These are phyloP conservation scores for Lodderomyces parapsilosis DNA, from an alignment of 1,139 yeast species.

Conservation along the genomic window DNA sequence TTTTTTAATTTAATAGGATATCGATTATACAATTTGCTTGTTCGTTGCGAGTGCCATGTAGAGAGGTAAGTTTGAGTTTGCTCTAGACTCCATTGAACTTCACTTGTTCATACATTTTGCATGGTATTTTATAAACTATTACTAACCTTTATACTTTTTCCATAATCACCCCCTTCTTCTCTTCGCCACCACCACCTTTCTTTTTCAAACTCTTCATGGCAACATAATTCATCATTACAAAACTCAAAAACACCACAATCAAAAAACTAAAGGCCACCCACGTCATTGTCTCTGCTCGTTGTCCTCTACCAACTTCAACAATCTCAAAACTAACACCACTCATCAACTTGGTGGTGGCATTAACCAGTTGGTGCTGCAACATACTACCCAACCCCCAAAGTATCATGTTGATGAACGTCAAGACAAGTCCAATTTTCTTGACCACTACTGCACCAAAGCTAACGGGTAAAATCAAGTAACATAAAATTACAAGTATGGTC, in stretches of 20 bases:
- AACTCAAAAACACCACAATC: slow-evolving; percentile 21
- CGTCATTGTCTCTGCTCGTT: slow-evolving; percentile 56
- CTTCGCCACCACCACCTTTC: background rate
- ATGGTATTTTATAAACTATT: background rate
- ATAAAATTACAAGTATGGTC: slow-evolving; percentile 34
- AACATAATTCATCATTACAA: slow-evolving; percentile 12
- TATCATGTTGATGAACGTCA: slow-evolving; percentile 40
- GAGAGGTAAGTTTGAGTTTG: too few species aligned
- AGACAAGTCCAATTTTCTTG: slow-evolving; percentile 30
- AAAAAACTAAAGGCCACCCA: slow-evolving; percentile 62
- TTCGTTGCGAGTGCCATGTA: too few species aligned
- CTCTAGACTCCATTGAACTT: too few species aligned
- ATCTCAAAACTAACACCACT: slow-evolving; percentile 53
- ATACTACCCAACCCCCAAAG: slow-evolving; percentile 72
- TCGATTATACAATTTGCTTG: too few species aligned
- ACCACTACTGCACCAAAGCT: slow-evolving; percentile 43
- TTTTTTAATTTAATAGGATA: too few species aligned
- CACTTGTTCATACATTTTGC: too few species aligned
- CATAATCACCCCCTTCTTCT: background rate
- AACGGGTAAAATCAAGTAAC: slow-evolving; percentile 48
- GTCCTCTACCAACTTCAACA: slow-evolving; percentile 46
- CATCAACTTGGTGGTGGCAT: slow-evolving; percentile 43
- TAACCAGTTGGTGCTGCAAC: slow-evolving; percentile 63
- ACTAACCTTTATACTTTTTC: background rate
- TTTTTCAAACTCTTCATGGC: background rate